Percentiles rank a stretch among this genome's conserved stretches.
These are phyloP conservation scores for Eutrema japonicum DNA, from an alignment of 345 rosid species.

Conservation along the genomic window DNA sequence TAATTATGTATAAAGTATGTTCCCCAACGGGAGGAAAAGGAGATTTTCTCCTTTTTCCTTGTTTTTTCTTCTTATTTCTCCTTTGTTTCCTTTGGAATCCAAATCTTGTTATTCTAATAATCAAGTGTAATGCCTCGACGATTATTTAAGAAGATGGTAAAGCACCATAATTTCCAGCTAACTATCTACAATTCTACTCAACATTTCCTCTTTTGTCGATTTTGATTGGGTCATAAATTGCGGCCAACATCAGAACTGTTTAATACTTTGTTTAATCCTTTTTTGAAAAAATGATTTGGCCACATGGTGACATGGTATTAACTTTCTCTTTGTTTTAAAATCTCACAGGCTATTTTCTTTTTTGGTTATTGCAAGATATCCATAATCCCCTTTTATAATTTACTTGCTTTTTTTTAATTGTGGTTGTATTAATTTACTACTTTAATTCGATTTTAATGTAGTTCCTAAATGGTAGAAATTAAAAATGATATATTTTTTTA, in stretches of 20 bases:
- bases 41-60: background rate
- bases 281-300: background rate
- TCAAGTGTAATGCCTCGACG: background rate
- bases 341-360: background rate
- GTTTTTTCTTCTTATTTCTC: background rate
- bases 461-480: background rate
- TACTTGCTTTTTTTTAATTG: background rate
- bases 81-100: background rate
- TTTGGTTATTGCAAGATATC: background rate
- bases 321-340: background rate
- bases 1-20: conserved; percentile 28
- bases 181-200: conserved; percentile 9
- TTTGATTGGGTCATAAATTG: conserved; percentile 28
- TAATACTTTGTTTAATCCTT: background rate
- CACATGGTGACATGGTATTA: conserved; percentile 6
- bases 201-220: conserved; percentile 23
- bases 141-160: background rate
- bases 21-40: conserved; percentile 41
- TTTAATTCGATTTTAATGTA: background rate
- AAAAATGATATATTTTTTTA: too few species aligned
- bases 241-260: conserved; percentile 8
- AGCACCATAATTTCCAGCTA: conserved; percentile 21
- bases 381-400: background rate
- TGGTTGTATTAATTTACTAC: background rate
- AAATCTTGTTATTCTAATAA: conserved; percentile 11